Conservation (phyloP, 768 basidiomycete species). For the Leccinum boreale region DNA sequence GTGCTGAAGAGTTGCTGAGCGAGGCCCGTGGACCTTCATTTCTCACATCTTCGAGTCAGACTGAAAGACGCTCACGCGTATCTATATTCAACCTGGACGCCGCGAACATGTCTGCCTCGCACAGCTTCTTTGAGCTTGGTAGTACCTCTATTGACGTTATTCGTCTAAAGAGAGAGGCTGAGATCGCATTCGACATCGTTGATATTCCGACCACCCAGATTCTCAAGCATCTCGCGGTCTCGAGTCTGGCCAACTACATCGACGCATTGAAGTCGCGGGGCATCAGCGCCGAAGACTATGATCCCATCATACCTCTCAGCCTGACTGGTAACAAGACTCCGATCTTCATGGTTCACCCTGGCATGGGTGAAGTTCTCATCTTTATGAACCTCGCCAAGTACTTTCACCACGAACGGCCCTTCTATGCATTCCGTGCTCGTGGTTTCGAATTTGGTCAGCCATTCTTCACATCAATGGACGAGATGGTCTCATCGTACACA, state of each 20-base stretch:
- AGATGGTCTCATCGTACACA: not conserved
- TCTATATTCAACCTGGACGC: not conserved
- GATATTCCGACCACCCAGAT: not conserved
- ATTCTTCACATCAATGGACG: not conserved
- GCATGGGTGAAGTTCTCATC: not conserved
- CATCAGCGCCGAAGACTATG: not conserved
- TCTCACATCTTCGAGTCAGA: not conserved
- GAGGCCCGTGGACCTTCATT: not conserved
- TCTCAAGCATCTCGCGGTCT: not conserved
- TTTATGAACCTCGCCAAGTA: not conserved
- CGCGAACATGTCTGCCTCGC: not conserved
- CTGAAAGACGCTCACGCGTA: not conserved
- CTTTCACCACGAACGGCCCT: not conserved
- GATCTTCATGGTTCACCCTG: not conserved
- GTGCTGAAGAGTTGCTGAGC: not conserved
- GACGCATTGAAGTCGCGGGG: not conserved
- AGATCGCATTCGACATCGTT: not conserved
- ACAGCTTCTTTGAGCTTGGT: not conserved
- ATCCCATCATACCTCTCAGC: conserved; percentile 1
- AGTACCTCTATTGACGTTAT: not conserved
- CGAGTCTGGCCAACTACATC: not conserved
- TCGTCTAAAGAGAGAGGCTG: not conserved
- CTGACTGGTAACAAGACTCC: not conserved
- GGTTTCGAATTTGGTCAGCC: not conserved
- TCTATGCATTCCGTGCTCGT: not conserved